phyloP scores from a whole-genome alignment of 768 basidiomycete genomes.

The Panaeolus cyanescens region DNA sequence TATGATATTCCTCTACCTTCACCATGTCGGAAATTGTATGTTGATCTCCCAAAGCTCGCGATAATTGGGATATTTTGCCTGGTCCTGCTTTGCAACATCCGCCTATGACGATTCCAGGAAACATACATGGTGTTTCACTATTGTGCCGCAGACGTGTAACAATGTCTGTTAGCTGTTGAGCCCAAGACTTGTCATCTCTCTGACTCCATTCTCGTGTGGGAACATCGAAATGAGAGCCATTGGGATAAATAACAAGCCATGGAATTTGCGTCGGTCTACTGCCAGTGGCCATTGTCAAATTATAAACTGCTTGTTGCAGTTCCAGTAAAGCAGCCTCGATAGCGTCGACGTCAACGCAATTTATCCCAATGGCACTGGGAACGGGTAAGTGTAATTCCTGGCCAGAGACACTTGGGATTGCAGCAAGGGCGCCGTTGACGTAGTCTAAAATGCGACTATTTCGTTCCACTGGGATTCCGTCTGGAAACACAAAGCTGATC shows the following conservation, averaged over 20 bases:
- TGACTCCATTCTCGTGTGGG: slow-evolving; percentile 44
- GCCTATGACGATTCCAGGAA: slow-evolving; percentile 60
- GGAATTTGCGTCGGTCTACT: slow-evolving; percentile 27
- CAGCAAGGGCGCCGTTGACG: neutral
- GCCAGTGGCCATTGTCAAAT: slow-evolving; percentile 15
- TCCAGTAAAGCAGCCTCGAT: slow-evolving; percentile 29
- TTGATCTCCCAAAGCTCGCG: neutral
- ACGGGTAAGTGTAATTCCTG: slow-evolving; percentile 18
- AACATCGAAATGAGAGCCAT: slow-evolving; percentile 64
- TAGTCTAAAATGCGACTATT: neutral
- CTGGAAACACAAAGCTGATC: slow-evolving; percentile 68
- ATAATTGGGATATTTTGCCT: slow-evolving; percentile 41
- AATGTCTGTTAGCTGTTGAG: slow-evolving; percentile 23
- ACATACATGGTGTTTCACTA: slow-evolving; percentile 23
- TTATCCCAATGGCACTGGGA: slow-evolving; percentile 69
- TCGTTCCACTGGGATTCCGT: slow-evolving; percentile 47
- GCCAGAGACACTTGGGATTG: neutral
- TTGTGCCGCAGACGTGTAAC: slow-evolving; percentile 18
- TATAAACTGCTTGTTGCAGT: slow-evolving; percentile 30
- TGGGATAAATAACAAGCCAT: slow-evolving; percentile 73
- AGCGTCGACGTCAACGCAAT: slow-evolving; percentile 59
- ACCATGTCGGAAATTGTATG: no score
- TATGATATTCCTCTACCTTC: no score
- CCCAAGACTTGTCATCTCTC: slow-evolving; percentile 34
- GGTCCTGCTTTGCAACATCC: slow-evolving; percentile 72